Conservation (phyloP, 495 filamentous ascomycete genomes). For the Neurospora terricola region DNA sequence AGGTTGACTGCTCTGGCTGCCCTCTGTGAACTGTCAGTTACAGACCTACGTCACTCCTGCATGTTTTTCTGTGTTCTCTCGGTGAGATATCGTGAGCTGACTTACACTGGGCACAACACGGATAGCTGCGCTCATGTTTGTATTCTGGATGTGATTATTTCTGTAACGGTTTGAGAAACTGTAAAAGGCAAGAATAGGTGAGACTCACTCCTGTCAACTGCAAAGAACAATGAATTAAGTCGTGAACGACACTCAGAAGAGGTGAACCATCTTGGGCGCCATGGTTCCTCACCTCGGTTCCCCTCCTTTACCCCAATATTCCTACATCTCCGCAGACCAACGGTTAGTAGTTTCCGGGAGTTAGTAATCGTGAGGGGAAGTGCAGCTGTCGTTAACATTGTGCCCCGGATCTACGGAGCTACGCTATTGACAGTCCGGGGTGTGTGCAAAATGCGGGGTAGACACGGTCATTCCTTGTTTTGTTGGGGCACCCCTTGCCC, state of each 20-base stretch:
- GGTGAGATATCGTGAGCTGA: neutral
- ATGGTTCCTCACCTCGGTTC: neutral
- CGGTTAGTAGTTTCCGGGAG: neutral
- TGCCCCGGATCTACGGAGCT: neutral
- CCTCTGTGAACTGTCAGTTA: slow-evolving; percentile 33
- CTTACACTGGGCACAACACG: slow-evolving; percentile 47
- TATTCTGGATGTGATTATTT: neutral
- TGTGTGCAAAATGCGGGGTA: neutral
- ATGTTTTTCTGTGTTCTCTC: neutral
- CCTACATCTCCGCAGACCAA: neutral
- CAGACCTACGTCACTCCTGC: neutral
- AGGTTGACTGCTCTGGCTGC: slow-evolving; percentile 71
- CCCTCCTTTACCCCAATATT: neutral
- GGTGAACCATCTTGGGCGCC: neutral
- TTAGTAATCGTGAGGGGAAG: neutral
- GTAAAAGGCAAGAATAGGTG: neutral
- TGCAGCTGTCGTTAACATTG: neutral
- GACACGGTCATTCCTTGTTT: neutral
- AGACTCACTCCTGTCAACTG: neutral
- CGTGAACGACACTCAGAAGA: neutral
- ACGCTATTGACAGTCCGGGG: neutral
- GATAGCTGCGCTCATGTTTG: slow-evolving; percentile 41
- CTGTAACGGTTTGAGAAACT: neutral
- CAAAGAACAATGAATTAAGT: neutral
- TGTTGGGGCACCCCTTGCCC: neutral